phyloP scores from a whole-genome alignment of 164 flowering plant genomes.

The Platanus orientalis region DNA sequence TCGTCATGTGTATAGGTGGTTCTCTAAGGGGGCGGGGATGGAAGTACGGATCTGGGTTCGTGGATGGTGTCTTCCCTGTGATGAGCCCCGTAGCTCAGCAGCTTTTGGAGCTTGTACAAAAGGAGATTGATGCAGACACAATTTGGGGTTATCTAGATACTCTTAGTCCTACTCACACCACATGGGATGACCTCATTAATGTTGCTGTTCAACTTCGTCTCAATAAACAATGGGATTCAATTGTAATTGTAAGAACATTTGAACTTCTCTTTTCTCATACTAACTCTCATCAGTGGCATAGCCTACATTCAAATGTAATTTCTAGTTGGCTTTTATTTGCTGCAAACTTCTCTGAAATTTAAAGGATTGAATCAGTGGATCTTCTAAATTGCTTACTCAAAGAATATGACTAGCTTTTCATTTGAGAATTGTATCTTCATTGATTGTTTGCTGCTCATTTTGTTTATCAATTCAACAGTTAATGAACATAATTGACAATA shows the following conservation, averaged over 20 bases:
- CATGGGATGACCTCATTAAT: conserved; percentile 84
- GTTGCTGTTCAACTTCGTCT: conserved; percentile 73
- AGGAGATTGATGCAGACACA: conserved; percentile 30
- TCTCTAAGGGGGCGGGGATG: conserved; percentile 81
- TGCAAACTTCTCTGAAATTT: not conserved
- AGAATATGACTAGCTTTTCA: no score
- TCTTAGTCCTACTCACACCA: conserved; percentile 50
- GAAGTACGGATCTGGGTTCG: conserved; percentile 92
- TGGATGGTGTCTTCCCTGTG: conserved; percentile 89
- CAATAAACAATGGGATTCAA: conserved; percentile 60
- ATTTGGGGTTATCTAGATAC: conserved; percentile 47
- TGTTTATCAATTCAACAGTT: no score
- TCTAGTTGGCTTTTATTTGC: not conserved
- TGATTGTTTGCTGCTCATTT: no score
- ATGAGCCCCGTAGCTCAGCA: conserved; percentile 64
- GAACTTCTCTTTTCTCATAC: not conserved
- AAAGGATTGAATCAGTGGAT: not conserved
- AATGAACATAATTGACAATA: no score
- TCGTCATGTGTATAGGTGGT: conserved; percentile 43
- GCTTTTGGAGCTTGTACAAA: conserved; percentile 44
- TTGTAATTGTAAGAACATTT: conserved; percentile 41
- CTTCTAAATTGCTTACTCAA: not conserved
- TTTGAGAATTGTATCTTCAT: no score
- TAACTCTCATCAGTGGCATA: conserved; percentile 3
- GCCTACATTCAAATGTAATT: not conserved